These are phyloP conservation scores for Neofusicoccum sp. DNA, from an alignment of 2,329 filamentous ascomycete genomes.

Conservation along the genomic window DNA sequence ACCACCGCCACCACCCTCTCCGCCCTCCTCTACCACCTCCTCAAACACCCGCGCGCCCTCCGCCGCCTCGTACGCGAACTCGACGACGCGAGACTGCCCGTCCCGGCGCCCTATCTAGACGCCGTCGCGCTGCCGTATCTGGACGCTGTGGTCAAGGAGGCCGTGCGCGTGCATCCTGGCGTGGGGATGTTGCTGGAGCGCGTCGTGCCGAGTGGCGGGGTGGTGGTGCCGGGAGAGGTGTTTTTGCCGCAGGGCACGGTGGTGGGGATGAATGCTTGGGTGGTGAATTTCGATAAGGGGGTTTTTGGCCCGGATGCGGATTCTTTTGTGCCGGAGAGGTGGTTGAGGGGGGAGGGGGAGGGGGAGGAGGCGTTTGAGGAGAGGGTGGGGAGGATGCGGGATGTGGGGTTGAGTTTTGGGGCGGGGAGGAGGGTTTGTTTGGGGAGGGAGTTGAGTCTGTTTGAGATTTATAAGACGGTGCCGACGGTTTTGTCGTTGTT, in stretches of 20 bases:
- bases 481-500: constrained; percentile 52
- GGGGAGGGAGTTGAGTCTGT: constrained; percentile 10
- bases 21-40: constrained; percentile 35
- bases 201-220: constrained; percentile 32
- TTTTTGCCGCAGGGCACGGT: constrained; percentile 42
- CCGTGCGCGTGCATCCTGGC: constrained; percentile 40
- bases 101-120: constrained; percentile 32
- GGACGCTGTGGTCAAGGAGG: constrained; percentile 41
- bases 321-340: constrained; percentile 48
- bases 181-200: constrained; percentile 35
- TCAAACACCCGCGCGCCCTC: constrained; percentile 33
- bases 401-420: not conserved
- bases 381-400: constrained; percentile 24
- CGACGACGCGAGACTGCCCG: constrained; percentile 32
- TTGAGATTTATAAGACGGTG: constrained; percentile 50
- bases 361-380: constrained; percentile 26
- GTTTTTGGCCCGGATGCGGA: constrained; percentile 46
- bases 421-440: constrained; percentile 9
- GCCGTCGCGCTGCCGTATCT: constrained; percentile 35
- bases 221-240: constrained; percentile 33
- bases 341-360: constrained; percentile 34
- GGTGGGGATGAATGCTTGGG: constrained; percentile 50
- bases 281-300: constrained; percentile 43
- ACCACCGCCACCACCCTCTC: constrained; percentile 39
- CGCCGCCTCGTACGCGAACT: constrained; percentile 36